Conservation (phyloP, 106 monocot genomes). For the Dioscorea zingiberensis region DNA sequence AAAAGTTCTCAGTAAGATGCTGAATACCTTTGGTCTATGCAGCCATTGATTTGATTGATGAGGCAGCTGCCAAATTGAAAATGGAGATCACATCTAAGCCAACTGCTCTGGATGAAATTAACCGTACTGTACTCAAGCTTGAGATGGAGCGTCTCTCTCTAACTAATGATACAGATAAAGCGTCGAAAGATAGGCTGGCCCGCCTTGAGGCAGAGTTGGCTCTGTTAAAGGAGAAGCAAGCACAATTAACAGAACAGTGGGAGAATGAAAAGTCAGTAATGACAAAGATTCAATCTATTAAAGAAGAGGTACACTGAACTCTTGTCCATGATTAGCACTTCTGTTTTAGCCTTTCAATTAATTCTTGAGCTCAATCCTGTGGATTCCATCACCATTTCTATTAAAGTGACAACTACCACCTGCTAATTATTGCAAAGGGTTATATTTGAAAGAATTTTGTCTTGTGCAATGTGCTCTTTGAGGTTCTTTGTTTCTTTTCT, state of each 20-base stretch:
- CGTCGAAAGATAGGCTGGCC: conserved; percentile 82
- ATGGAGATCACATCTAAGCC: conserved; percentile 99
- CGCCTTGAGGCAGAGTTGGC: conserved; percentile 77
- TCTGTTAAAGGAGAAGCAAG: conserved; percentile 76
- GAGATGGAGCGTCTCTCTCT: conserved; percentile 98
- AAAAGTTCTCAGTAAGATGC: no score
- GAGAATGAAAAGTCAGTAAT: conserved; percentile 92
- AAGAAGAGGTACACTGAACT: conserved; percentile 77
- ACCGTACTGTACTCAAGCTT: conserved; percentile 88
- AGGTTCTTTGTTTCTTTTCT: no score
- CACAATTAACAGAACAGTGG: conserved; percentile 88
- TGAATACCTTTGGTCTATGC: conserved; percentile 1
- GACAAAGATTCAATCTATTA: conserved; percentile 88
- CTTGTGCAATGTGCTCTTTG: no score
- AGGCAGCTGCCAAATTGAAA: conserved; percentile 98
- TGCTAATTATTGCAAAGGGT: no score
- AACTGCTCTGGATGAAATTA: conserved; percentile 92
- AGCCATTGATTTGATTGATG: conserved; percentile 99
- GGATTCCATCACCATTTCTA: no score
- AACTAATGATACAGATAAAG: conserved; percentile 93
- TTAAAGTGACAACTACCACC: no score
- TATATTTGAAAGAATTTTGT: no score
- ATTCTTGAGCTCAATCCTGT: no score
- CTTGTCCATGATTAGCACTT: no score
- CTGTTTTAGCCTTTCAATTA: no score